Percentiles rank a stretch among this genome's conserved stretches.
Conservation (phyloP, 164 flowering plant genomes). For the Annona squamosa region DNA sequence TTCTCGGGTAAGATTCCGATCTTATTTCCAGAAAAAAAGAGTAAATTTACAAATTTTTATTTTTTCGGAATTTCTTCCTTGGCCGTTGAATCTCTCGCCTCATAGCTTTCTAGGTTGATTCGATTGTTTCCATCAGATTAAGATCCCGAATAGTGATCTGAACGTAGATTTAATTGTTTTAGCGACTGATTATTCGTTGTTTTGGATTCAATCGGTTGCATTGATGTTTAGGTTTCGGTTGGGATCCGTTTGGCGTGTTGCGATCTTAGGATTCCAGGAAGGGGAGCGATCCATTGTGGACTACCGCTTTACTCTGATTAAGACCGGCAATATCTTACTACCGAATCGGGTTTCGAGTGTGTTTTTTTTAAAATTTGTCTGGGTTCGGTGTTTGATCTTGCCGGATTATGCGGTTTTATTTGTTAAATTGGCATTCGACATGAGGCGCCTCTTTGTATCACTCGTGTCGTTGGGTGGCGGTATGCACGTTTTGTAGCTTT, state of each 20-base stretch:
- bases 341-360: neutral
- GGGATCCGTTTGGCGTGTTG: neutral
- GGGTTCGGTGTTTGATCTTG: neutral
- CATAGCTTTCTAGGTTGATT: neutral
- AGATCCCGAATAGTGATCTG: neutral
- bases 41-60: neutral
- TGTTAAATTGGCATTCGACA: neutral
- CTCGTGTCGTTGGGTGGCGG: too few relatives aligned
- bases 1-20: conserved; percentile 24
- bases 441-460: too few relatives aligned
- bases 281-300: neutral
- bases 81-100: neutral
- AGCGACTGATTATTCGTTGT: neutral
- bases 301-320: neutral
- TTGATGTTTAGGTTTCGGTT: neutral
- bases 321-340: neutral
- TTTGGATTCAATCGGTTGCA: neutral
- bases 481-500: too few relatives aligned
- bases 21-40: neutral
- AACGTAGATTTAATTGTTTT: neutral
- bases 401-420: neutral
- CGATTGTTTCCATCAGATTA: conserved; percentile 2
- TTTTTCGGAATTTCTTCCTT: neutral
- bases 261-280: neutral
- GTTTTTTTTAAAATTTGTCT: too few relatives aligned